A percentile compares a stretch with the other conserved stretches of the same genome.
Conservation (phyloP, 805 yeast genomes). For the Kuraishia borneana region DNA sequence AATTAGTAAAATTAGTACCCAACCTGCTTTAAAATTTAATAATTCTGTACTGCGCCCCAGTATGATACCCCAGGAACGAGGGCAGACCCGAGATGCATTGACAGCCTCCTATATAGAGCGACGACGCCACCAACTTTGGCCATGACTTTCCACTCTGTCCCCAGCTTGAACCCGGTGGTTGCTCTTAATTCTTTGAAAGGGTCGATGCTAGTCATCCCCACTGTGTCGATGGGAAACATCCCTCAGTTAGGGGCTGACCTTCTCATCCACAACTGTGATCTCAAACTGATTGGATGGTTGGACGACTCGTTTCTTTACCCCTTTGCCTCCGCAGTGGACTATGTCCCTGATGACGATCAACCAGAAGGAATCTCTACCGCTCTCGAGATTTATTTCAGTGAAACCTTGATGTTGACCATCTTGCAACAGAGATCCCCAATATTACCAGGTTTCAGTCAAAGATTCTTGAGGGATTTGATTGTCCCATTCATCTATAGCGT, state of each 20-base stretch:
- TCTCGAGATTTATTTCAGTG: constrained; percentile 50
- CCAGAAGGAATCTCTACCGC: constrained; percentile 34
- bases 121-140: too few relatives aligned
- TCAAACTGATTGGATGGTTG: constrained; percentile 40
- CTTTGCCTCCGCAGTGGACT: constrained; percentile 72
- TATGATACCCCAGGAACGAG: too few relatives aligned
- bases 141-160: constrained; percentile 17
- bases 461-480: constrained; percentile 40
- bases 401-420: constrained; percentile 32
- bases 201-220: constrained; percentile 54
- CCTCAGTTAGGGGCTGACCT: constrained; percentile 78
- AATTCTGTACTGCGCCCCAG: too few relatives aligned
- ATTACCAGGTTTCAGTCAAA: constrained; percentile 45
- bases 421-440: constrained; percentile 81
- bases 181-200: constrained; percentile 12
- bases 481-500: constrained; percentile 32
- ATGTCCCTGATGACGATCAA: constrained; percentile 9
- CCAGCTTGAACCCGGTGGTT: constrained; percentile 11
- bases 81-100: too few relatives aligned
- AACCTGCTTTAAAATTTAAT: too few relatives aligned
- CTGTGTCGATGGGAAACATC: constrained; percentile 80
- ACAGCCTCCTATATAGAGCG: too few relatives aligned
- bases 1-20: too few relatives aligned
- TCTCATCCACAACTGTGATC: constrained; percentile 49
- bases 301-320: constrained; percentile 63